Evolutionary conservation across 306 rosid genomes (phyloP).

Genomic region (Morella rubra): DNA sequence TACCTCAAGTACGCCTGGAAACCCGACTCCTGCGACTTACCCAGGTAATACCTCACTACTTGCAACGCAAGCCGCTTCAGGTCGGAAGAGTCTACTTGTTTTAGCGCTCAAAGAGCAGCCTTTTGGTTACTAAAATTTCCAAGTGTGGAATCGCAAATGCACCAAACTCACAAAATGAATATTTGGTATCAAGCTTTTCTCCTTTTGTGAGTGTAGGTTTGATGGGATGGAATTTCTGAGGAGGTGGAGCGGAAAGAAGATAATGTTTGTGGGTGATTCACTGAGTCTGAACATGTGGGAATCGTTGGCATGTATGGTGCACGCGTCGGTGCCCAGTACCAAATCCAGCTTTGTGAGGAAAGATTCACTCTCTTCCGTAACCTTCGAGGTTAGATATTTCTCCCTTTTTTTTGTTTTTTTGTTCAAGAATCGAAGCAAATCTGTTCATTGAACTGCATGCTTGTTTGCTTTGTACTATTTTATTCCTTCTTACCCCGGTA

Average conservation of each 20-base stretch:
- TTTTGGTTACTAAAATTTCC: not conserved
- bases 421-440: too few relatives aligned
- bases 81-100: not conserved
- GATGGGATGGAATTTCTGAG: slow-evolving; percentile 62
- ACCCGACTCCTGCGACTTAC: slow-evolving; percentile 71
- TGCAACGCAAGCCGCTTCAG: not conserved
- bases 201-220: slow-evolving; percentile 44
- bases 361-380: slow-evolving; percentile 45
- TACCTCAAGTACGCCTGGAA: slow-evolving; percentile 92
- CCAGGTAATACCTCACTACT: slow-evolving; percentile 48
- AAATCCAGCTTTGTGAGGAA: slow-evolving; percentile 49
- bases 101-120: not conserved
- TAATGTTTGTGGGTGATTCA: slow-evolving; percentile 99
- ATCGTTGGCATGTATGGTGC: slow-evolving; percentile 83
- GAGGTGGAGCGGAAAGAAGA: slow-evolving; percentile 79
- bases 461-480: not conserved
- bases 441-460: not conserved
- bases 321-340: slow-evolving; percentile 76
- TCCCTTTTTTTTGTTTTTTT: not conserved
- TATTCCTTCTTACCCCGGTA: not conserved
- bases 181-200: not conserved
- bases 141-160: not conserved
- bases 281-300: slow-evolving; percentile 98
- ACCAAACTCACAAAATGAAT: not conserved
- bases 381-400: slow-evolving; percentile 57